Base-by-base conservation (phyloP, 2,329 filamentous ascomycete species). In the Byssothecium circinans region DNA sequence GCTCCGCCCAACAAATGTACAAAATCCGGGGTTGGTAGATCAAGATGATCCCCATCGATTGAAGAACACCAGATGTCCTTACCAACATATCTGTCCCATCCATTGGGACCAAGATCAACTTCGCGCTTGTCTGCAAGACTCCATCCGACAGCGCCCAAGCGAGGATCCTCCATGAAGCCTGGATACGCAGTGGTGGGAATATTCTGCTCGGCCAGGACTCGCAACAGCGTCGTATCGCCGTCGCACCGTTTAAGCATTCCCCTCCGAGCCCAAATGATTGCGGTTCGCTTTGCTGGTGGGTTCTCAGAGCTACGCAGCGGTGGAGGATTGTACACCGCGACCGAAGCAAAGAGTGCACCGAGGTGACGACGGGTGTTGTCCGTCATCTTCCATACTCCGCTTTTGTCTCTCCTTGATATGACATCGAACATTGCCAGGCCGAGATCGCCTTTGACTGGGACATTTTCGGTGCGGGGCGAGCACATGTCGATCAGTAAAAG, bases 401-500 rank as follows among this genome's bases (percentile, higher is more conserved):
- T 34, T 30, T 12, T 20, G 22, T 8, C 22, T 25, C 23, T 25
- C 23, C 23, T 25, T 17, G 22, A 20, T 8, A 22, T 34, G 23
- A 36, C 27, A 10, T 19, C 18, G 44, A 47, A 47, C 17, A 41
- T 17, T 40, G 30, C 30, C 14, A n/a, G 14, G 30, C 33, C 19
- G 19, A 36, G 33, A 15, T 33, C 8, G 33, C 33, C 12, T 18
- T 36, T 15, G 11, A 10, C 33, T 19, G 19, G 30, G 6, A 33
- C 12, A n/a, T 15, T 37, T 25, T 25, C 23, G 18, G 34, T 18
- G 34, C 36, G 38, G 7, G 45, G 38, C 8, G 22, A 46, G 25
- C 35, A 40, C 37, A 46, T 32, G 43, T 67, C 62, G 37, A 67
- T 50, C 7, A 67, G 50, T n/a, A 58, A 40, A n/a, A 68, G 54